Conservation (phyloP, 352 stramenopile species). For the Phytophthora lateralis region DNA sequence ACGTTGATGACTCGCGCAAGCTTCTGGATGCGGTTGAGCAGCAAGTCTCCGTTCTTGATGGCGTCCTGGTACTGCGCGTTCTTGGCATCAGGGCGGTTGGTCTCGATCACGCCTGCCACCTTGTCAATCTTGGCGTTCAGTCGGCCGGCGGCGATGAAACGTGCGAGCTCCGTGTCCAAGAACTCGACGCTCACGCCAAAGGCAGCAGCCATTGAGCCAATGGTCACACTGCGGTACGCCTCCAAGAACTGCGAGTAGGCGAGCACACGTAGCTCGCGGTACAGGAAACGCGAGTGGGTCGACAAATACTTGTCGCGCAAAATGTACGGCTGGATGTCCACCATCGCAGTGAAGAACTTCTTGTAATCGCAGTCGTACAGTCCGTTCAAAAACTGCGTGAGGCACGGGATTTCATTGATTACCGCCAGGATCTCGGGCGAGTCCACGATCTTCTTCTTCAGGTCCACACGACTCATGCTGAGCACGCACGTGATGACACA, state of each 20-base stretch:
- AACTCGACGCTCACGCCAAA: conserved; percentile 96
- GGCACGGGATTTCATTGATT: conserved; percentile 81
- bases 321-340: conserved; percentile 83
- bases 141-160: conserved; percentile 97
- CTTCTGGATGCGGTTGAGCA: conserved; percentile 99
- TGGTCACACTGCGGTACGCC: conserved; percentile 96
- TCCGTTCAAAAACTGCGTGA: conserved; percentile 91
- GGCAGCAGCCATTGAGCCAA: conserved; percentile 95
- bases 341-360: conserved; percentile 94
- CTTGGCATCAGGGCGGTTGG: conserved; percentile 98
- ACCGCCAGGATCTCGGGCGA: conserved; percentile 95
- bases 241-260: conserved; percentile 99
- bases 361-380: conserved; percentile 99
- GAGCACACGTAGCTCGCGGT: conserved; percentile 97
- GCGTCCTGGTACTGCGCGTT: conserved; percentile 99
- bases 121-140: conserved; percentile 99
- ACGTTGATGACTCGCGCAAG: conserved; percentile 97
- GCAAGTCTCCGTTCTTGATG: conserved; percentile 98
- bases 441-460: conserved; percentile 99
- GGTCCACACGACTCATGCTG: conserved; percentile 90
- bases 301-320: conserved; percentile 95
- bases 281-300: conserved; percentile 92
- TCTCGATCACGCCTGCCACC: conserved; percentile 97
- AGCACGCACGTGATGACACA: conserved; percentile 96
- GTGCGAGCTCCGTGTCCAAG: conserved; percentile 96